Evolutionary conservation across 2,329 filamentous ascomycete genomes (phyloP).

Genomic region (Amphichorda felina): DNA sequence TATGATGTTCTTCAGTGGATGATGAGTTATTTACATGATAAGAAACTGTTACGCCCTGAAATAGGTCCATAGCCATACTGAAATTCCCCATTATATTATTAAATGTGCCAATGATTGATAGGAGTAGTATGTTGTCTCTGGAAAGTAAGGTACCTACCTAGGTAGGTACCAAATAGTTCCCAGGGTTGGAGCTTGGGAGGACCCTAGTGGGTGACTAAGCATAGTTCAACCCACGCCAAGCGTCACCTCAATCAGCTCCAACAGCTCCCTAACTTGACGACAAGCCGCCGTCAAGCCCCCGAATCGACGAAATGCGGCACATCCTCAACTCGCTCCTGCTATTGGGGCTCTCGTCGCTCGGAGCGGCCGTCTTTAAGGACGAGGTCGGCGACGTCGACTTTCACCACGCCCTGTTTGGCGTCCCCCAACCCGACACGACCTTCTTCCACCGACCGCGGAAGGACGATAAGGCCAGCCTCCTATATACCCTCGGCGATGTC

Average conservation of each 20-base stretch:
- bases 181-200: no score
- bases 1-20: no score
- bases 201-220: no score
- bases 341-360: constrained; percentile 26
- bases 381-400: constrained; percentile 90
- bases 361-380: constrained; percentile 68
- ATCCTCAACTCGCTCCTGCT: constrained; percentile 22
- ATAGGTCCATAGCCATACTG: no score
- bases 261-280: constrained; percentile 1
- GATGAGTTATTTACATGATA: no score
- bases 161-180: no score
- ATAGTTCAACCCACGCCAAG: no score
- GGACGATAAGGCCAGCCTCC: constrained; percentile 72
- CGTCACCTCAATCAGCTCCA: neutral
- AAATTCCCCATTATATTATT: no score
- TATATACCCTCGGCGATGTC: constrained; percentile 84
- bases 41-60: no score
- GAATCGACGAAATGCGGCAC: constrained; percentile 19
- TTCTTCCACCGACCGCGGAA: constrained; percentile 87
- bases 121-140: no score
- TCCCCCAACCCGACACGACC: constrained; percentile 70
- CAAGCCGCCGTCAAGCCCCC: neutral
- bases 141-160: no score
- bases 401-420: constrained; percentile 79
- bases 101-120: no score